Conservation (phyloP, 768 basidiomycete genomes). For the Clitopilus passeckerianus region DNA sequence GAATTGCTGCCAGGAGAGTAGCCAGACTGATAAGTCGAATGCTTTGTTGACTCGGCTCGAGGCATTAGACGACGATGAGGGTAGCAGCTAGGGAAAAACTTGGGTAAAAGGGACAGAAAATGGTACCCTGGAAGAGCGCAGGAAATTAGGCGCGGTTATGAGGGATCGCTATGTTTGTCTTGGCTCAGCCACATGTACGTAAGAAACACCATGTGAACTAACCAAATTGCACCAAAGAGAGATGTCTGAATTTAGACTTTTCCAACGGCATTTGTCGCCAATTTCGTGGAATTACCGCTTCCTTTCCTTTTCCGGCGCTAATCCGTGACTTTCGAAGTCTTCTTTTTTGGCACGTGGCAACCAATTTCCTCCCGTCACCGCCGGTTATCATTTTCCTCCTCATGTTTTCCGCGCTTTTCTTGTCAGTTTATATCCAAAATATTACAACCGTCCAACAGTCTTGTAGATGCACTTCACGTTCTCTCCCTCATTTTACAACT, state of each 20-base stretch:
- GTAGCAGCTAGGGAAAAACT: slow-evolving; percentile 14
- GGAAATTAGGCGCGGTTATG: slow-evolving; percentile 21
- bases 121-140: neutral
- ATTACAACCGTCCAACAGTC: too few relatives aligned
- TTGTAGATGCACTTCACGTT: neutral
- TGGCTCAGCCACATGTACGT: slow-evolving; percentile 26
- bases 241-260: slow-evolving; percentile 8
- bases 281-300: slow-evolving; percentile 3
- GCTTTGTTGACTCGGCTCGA: slow-evolving; percentile 28
- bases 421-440: neutral
- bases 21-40: slow-evolving; percentile 22
- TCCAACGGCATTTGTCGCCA: slow-evolving; percentile 9
- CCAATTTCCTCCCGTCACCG: neutral
- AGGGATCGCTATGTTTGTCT: slow-evolving; percentile 22
- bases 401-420: neutral
- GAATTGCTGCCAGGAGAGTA: slow-evolving; percentile 20
- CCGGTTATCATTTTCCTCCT: neutral
- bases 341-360: slow-evolving; percentile 5
- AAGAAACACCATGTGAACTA: slow-evolving; percentile 23
- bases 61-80: slow-evolving; percentile 25
- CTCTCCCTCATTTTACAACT: neutral
- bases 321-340: slow-evolving; percentile 13
- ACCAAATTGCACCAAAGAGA: slow-evolving; percentile 20
- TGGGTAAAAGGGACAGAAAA: slow-evolving; percentile 16
- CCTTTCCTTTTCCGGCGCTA: slow-evolving; percentile 3